Percentiles rank a stretch among this genome's conserved stretches.
phyloP scores from a whole-genome alignment of 192 early-diverging fungal species.

The Chytriomyces sp. region DNA sequence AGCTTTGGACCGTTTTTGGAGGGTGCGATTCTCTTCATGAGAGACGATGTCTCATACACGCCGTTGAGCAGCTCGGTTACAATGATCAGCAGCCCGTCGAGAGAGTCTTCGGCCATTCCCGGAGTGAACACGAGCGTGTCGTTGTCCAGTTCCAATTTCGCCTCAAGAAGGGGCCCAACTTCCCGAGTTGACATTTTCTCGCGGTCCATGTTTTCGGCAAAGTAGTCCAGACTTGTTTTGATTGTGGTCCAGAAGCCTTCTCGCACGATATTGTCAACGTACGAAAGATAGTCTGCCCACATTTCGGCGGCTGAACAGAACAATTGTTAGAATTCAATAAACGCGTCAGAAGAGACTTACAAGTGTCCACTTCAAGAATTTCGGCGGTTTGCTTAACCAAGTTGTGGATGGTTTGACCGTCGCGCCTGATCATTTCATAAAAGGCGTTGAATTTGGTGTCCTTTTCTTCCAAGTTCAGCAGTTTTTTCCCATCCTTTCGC shows the following conservation, averaged over 20 bases:
- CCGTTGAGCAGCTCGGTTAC: constrained; percentile 59
- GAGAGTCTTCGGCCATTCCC: constrained; percentile 63
- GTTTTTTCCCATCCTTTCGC: constrained; percentile 67
- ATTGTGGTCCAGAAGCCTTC: constrained; percentile 63
- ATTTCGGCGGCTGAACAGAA: constrained; percentile 25
- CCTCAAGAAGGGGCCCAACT: constrained; percentile 61
- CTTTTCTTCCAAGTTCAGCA: constrained; percentile 69
- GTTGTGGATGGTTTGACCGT: constrained; percentile 55
- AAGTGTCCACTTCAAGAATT: constrained; percentile 51
- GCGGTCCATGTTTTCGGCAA: constrained; percentile 64
- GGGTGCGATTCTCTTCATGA: constrained; percentile 61
- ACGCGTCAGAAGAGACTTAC: background rate
- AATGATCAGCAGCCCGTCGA: constrained; percentile 49
- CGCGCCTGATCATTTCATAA: constrained; percentile 62
- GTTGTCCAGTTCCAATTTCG: constrained; percentile 64
- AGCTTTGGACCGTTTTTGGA: constrained; percentile 22
- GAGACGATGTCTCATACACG: constrained; percentile 60
- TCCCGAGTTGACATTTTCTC: constrained; percentile 50
- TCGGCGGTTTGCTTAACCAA: constrained; percentile 59
- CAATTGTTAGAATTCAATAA: background rate
- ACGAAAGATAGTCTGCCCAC: constrained; percentile 60
- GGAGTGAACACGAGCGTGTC: constrained; percentile 64
- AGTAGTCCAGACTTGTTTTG: constrained; percentile 62
- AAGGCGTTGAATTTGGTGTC: constrained; percentile 57
- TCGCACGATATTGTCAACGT: constrained; percentile 59